Percentiles rank a stretch among this genome's conserved stretches.
Conservation (phyloP, 2,329 filamentous ascomycete genomes). For the Aspergillus ibericus region DNA sequence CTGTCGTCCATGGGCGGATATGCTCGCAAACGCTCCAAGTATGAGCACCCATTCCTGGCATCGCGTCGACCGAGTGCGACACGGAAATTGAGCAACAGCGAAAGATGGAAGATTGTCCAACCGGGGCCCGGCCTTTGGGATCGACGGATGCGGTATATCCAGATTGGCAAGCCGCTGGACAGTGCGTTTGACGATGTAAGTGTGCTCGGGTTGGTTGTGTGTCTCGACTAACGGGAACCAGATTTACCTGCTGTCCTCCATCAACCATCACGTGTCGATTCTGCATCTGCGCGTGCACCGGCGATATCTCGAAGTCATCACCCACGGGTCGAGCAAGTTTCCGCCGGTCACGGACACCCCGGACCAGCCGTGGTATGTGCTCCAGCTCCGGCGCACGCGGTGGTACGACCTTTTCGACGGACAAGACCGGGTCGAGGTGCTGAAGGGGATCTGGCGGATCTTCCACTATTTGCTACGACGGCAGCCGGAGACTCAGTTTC, state of each 20-base stretch:
- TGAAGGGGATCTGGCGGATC: slow-evolving; percentile 59
- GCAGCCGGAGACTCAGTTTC: not conserved
- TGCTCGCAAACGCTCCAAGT: slow-evolving; percentile 42
- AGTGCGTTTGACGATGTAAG: slow-evolving; percentile 56
- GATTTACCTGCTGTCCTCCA: slow-evolving; percentile 62
- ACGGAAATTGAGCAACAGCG: slow-evolving; percentile 47
- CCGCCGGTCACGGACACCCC: slow-evolving; percentile 18
- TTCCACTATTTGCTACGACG: slow-evolving; percentile 54
- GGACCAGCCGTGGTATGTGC: slow-evolving; percentile 51
- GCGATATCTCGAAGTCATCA: slow-evolving; percentile 57
- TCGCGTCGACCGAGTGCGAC: slow-evolving; percentile 36
- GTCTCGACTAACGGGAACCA: slow-evolving; percentile 28
- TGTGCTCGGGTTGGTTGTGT: not conserved
- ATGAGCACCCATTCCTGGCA: slow-evolving; percentile 33
- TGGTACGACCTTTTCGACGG: slow-evolving; percentile 61
- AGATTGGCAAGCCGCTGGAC: slow-evolving; percentile 54
- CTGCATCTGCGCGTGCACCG: slow-evolving; percentile 59
- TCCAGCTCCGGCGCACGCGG: slow-evolving; percentile 54
- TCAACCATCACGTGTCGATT: slow-evolving; percentile 64
- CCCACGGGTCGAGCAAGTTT: slow-evolving; percentile 41
- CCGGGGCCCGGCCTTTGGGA: slow-evolving; percentile 57
- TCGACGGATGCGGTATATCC: slow-evolving; percentile 55
- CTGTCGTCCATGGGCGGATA: slow-evolving; percentile 27
- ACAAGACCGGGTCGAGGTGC: slow-evolving; percentile 56
- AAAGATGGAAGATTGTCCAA: slow-evolving; percentile 56